Conservation (phyloP, 768 basidiomycete species). For the Cyclocybe cylindracea region DNA sequence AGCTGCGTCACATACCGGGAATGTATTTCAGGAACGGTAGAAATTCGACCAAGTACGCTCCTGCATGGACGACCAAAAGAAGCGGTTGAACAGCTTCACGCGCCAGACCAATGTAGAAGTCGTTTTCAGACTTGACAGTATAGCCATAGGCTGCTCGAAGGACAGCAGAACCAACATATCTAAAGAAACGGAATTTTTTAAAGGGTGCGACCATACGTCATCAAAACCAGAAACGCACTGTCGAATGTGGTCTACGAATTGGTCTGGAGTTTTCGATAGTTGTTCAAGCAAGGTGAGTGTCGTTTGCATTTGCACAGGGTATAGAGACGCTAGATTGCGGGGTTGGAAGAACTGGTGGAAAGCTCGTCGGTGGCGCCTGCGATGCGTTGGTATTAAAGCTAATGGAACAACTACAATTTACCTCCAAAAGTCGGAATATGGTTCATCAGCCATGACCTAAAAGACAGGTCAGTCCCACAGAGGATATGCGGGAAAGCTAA, state of each 20-base stretch:
- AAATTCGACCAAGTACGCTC: constrained; percentile 40
- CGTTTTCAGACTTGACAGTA: constrained; percentile 30
- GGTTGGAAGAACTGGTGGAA: constrained; percentile 40
- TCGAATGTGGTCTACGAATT: constrained; percentile 27
- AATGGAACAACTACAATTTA: background rate
- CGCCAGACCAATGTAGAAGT: constrained; percentile 37
- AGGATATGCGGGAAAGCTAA: background rate
- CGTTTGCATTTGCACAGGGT: constrained; percentile 22
- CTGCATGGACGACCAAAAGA: constrained; percentile 32
- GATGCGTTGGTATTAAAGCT: background rate
- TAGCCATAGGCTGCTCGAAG: constrained; percentile 43
- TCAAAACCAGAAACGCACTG: constrained; percentile 21
- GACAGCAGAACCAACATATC: constrained; percentile 33
- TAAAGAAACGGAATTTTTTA: constrained; percentile 8
- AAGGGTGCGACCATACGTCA: background rate
- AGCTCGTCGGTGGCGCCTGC: constrained; percentile 29
- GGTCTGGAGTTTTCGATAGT: constrained; percentile 25
- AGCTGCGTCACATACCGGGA: constrained; percentile 20
- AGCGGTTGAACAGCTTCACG: constrained; percentile 30
- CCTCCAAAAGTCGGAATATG: constrained; percentile 28
- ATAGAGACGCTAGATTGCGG: constrained; percentile 25
- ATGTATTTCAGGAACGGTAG: constrained; percentile 31
- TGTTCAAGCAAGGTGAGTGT: constrained; percentile 23
- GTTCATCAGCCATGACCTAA: constrained; percentile 27
- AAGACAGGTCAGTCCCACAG: background rate